Conservation (phyloP, 352 stramenopile genomes). For the Blastocystis sp. region DNA sequence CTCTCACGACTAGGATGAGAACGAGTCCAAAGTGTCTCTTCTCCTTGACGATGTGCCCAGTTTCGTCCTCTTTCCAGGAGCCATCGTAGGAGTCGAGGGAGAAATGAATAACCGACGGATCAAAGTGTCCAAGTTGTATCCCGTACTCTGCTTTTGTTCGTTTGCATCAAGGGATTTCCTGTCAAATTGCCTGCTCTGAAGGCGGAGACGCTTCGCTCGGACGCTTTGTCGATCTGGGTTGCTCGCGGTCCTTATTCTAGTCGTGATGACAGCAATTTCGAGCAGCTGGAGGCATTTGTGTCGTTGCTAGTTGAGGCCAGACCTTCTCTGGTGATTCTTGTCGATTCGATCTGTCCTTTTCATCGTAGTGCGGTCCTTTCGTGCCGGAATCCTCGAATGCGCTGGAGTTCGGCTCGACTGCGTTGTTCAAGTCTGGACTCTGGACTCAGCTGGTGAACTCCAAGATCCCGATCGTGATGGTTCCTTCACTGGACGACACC, state of each 20-base stretch:
- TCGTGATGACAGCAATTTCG: conserved; percentile 4
- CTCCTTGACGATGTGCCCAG: neutral
- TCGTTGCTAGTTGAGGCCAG: neutral
- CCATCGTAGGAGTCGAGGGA: conserved; percentile 22
- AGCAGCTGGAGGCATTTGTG: neutral
- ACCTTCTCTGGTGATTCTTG: conserved; percentile 3
- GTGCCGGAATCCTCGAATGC: neutral
- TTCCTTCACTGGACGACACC: conserved; percentile 15
- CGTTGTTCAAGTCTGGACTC: neutral
- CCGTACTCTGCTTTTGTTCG: neutral
- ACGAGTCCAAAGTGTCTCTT: neutral
- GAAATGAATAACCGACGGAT: conserved; percentile 26
- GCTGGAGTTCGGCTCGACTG: neutral
- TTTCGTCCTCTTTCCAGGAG: conserved; percentile 14
- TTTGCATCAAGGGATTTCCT: neutral
- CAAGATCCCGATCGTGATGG: neutral
- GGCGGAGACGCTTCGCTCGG: neutral
- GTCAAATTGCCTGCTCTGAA: neutral
- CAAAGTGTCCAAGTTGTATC: neutral
- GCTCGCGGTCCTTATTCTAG: conserved; percentile 31
- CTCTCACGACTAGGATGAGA: neutral
- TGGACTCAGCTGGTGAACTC: neutral
- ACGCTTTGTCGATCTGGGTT: neutral
- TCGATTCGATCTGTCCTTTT: neutral
- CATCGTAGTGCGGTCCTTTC: conserved; percentile 40